Evolutionary conservation across 345 rosid genomes (phyloP), one percentile per base, ranked within the genome.

Genomic region (Acer saccharum): DNA sequence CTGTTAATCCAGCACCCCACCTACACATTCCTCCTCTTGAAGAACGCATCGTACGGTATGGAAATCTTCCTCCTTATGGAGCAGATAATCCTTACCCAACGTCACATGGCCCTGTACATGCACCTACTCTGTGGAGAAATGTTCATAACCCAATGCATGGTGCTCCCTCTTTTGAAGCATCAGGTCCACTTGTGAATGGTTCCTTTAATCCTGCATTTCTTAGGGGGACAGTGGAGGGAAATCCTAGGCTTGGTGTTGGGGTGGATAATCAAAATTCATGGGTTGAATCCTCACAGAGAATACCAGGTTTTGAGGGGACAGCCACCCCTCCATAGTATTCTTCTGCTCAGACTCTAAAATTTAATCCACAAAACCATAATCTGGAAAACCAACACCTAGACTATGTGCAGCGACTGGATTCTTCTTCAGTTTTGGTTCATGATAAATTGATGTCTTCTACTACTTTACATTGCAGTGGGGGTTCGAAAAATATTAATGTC

Each of bases 111-210:
- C 97, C 88, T 71, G 75, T 78, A 70, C 88, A 83, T 72, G 79
- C 82, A 8, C 95, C 88, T 73, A 77, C 78, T 66, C 65, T 85
- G 44, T 84, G 97, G 99, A 88, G 91, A 87, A 90, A 95, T 78
- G 80, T 65, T 81, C 88, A 87, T 74, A 92, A 81, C 80, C 87
- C 89, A 17, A 69, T 74, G 39, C 85, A 79, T 80, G 92, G 91
- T 25, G 77, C 86, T 77, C 83, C 91, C 71, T 63, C 90, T 76
- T 74, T 74, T 79, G 97, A 90, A 67, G 76, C 81, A 48, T 84
- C 91, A 18, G 64, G 79, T 88, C 32, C 81, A 78, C 71, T 94
- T 82, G 68, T 83, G 64, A 94, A 90, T 77, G 91, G 89, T 72
- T 71, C 90, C 32, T 82, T 77, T 75, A 91, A 84, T 78, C 87